Percentiles rank a stretch among this genome's conserved stretches.
These are phyloP conservation scores for Sorghum bicolor DNA, from an alignment of 176 grass and related monocot species.

Conservation along the genomic window DNA sequence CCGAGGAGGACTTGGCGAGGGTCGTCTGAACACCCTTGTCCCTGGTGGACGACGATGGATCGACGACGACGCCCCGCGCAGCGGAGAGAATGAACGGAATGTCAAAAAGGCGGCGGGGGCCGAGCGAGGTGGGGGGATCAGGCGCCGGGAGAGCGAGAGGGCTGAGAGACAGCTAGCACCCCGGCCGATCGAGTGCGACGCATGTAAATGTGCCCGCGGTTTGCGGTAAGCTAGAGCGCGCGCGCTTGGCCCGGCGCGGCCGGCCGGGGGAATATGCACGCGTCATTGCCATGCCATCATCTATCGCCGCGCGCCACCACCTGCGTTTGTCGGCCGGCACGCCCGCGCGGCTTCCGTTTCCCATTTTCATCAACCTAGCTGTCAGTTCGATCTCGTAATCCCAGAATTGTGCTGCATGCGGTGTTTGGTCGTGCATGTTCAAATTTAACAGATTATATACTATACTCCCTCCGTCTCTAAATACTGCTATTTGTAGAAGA, in stretches of 20 bases:
- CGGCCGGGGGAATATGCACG: constrained; percentile 8
- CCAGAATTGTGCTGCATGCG: not conserved
- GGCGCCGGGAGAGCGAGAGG: constrained; percentile 5
- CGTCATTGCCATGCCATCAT: not conserved
- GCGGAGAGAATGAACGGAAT: constrained; percentile 12
- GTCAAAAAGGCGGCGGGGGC: constrained; percentile 40
- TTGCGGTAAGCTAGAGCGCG: not conserved
- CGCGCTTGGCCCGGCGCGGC: too few species aligned
- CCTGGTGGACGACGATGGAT: not conserved
- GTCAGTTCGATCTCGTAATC: not conserved
- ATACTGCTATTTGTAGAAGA: too few species aligned
- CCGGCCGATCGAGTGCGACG: not conserved
- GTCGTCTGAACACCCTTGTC: constrained; percentile 1
- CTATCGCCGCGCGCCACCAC: constrained; percentile 16
- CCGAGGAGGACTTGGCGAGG: not conserved
- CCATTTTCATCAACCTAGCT: not conserved
- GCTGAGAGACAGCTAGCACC: not conserved
- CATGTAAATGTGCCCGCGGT: not conserved
- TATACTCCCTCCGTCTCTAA: too few species aligned
- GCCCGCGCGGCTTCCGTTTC: not conserved
- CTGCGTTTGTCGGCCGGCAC: constrained; percentile 23
- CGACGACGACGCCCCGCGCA: not conserved
- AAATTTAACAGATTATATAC: too few species aligned
- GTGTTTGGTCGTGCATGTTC: too few species aligned
- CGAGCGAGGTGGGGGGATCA: not conserved